Percentiles rank a stretch among this genome's conserved stretches.
These are phyloP conservation scores for Helenozyma rhizophorensis DNA, from an alignment of 805 yeast genomes.

Conservation along the genomic window DNA sequence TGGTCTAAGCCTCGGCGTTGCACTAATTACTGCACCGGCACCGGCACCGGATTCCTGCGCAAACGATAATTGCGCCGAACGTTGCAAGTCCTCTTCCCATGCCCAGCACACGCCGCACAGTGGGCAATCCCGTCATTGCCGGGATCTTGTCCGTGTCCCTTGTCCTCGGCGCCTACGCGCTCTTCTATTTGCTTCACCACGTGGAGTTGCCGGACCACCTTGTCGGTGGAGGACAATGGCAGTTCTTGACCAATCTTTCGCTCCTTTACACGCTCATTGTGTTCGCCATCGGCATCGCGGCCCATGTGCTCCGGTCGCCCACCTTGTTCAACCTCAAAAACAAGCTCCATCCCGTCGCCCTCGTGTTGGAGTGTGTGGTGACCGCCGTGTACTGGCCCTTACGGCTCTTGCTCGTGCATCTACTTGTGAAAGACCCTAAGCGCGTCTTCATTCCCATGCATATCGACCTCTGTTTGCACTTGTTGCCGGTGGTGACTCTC, in stretches of 20 bases:
- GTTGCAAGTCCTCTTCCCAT: too few relatives aligned
- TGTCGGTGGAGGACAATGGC: slow-evolving; percentile 60
- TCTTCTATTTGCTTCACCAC: slow-evolving; percentile 13
- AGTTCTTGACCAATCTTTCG: slow-evolving; percentile 68
- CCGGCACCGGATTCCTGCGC: too few relatives aligned
- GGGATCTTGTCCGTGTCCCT: slow-evolving; percentile 22
- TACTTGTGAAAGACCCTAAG: slow-evolving; percentile 40
- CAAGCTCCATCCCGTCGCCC: slow-evolving; percentile 47
- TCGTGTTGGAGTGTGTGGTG: slow-evolving; percentile 59
- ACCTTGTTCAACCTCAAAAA: slow-evolving; percentile 32
- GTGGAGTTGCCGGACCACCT: slow-evolving; percentile 46
- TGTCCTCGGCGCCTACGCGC: slow-evolving; percentile 26
- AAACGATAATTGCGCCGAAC: too few relatives aligned
- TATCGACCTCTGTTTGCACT: slow-evolving; percentile 57
- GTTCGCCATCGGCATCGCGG: slow-evolving; percentile 33
- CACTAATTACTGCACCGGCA: too few relatives aligned
- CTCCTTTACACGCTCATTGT: slow-evolving; percentile 44
- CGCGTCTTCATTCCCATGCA: slow-evolving; percentile 39
- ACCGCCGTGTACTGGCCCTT: slow-evolving; percentile 68
- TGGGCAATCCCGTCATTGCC: slow-evolving; percentile 28
- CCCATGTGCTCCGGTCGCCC: slow-evolving; percentile 26
- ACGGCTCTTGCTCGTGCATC: slow-evolving; percentile 44
- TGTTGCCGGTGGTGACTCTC: slow-evolving; percentile 53
- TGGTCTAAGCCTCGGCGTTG: too few relatives aligned
- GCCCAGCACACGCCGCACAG: slow-evolving; percentile 14